Conservation (phyloP, 257 asterid genomes). For the Leptodermis oblonga region DNA sequence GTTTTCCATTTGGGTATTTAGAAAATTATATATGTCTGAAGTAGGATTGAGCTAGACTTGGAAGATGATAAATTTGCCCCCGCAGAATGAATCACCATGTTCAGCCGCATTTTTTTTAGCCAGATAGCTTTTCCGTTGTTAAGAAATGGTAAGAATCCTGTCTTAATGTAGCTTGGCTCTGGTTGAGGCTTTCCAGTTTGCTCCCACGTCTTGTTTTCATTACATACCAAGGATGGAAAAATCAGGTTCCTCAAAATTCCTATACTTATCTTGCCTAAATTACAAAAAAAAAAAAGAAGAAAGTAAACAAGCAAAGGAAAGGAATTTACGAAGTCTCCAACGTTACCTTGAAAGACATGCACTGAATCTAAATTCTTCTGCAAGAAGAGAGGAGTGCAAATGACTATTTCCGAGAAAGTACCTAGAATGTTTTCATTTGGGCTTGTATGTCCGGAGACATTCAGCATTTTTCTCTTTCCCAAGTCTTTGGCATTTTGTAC, state of each 20-base stretch:
- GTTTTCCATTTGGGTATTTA: not conserved
- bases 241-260: no score
- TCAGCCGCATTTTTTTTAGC: not conserved
- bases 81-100: not conserved
- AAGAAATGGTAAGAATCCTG: not conserved
- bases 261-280: not conserved
- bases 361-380: not conserved
- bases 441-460: not conserved
- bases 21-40: not conserved
- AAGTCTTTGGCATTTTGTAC: not conserved
- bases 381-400: not conserved
- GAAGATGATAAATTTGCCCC: not conserved
- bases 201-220: not conserved
- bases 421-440: constrained; percentile 1
- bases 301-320: no score
- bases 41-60: not conserved
- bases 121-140: not conserved
- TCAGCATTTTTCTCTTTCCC: not conserved
- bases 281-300: no score
- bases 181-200: not conserved
- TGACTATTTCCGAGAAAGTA: not conserved
- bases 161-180: not conserved
- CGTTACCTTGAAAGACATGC: not conserved
- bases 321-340: not conserved
- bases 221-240: not conserved